Conservation (phyloP, 176 grass and related monocot species). For the Oryza rufipogon region DNA sequence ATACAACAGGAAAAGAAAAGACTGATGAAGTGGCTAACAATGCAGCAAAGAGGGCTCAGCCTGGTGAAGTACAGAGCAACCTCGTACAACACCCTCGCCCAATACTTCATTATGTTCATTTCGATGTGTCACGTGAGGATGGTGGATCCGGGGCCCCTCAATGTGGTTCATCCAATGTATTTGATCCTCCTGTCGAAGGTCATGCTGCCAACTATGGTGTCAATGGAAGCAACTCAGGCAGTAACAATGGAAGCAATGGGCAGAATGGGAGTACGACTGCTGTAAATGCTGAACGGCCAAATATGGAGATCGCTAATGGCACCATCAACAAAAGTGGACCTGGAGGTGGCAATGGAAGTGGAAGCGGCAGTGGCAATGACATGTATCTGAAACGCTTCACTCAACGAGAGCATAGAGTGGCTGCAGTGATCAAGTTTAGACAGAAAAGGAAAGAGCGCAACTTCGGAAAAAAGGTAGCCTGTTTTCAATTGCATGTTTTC, state of each 20-base stretch:
- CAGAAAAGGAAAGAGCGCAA: conserved; percentile 77
- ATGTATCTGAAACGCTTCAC: conserved; percentile 47
- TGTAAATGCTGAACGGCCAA: conserved; percentile 40
- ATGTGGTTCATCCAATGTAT: conserved; percentile 52
- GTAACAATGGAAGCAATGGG: conserved; percentile 68
- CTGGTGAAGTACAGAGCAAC: conserved; percentile 54
- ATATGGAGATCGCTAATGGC: conserved; percentile 55
- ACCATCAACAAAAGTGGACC: conserved; percentile 43
- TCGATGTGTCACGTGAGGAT: conserved; percentile 25
- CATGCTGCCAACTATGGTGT: conserved; percentile 69
- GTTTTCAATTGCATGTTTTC: conserved; percentile 31
- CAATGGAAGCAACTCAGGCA: conserved; percentile 67
- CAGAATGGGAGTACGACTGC: conserved; percentile 58
- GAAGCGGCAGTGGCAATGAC: conserved; percentile 58
- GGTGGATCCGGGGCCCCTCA: conserved; percentile 35
- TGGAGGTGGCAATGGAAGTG: conserved; percentile 42
- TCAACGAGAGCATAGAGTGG: conserved; percentile 50
- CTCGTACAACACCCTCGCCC: conserved; percentile 55
- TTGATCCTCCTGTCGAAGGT: conserved; percentile 61
- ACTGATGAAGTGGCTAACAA: conserved; percentile 31
- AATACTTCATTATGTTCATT: conserved; percentile 38
- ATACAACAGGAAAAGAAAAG: conserved; percentile 44
- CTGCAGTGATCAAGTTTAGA: conserved; percentile 70
- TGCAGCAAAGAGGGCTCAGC: conserved; percentile 28
- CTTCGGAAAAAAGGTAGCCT: conserved; percentile 86